Conservation (phyloP, 352 stramenopile species). For the Phytopythium kandeliae region DNA sequence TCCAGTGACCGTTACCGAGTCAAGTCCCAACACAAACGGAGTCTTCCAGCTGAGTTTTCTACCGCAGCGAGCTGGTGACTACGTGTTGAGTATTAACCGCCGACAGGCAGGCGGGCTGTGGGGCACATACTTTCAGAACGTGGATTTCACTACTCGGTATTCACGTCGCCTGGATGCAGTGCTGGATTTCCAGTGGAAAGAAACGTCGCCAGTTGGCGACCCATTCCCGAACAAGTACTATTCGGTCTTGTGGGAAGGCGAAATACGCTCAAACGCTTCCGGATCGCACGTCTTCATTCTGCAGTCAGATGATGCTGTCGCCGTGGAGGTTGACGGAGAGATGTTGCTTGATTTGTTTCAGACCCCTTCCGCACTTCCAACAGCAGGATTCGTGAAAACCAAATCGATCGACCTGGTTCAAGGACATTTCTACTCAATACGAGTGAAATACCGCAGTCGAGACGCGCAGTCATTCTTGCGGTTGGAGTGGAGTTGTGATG, state of each 20-base stretch:
- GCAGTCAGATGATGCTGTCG: slow-evolving; percentile 70
- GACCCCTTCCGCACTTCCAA: slow-evolving; percentile 18
- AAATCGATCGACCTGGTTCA: slow-evolving; percentile 17
- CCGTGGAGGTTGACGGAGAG: slow-evolving; percentile 61
- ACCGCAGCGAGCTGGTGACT: slow-evolving; percentile 72
- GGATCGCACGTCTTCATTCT: slow-evolving; percentile 81
- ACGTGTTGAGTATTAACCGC: slow-evolving; percentile 74
- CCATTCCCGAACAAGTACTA: slow-evolving; percentile 76
- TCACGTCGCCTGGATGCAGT: slow-evolving; percentile 64
- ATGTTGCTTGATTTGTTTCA: slow-evolving; percentile 53
- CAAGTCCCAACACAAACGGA: slow-evolving; percentile 82
- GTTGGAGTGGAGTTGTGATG: slow-evolving; percentile 68
- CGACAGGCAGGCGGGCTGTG: slow-evolving; percentile 83
- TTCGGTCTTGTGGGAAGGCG: slow-evolving; percentile 62
- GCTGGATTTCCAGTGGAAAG: slow-evolving; percentile 88
- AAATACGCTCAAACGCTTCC: slow-evolving; percentile 36
- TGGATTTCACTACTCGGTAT: slow-evolving; percentile 82
- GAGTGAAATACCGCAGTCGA: slow-evolving; percentile 79
- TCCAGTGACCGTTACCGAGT: slow-evolving; percentile 40
- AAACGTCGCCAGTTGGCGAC: slow-evolving; percentile 48
- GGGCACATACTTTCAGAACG: slow-evolving; percentile 87
- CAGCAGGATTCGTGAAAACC: slow-evolving; percentile 13
- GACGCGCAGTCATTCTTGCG: slow-evolving; percentile 80
- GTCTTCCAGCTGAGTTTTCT: slow-evolving; percentile 78
- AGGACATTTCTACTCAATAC: slow-evolving; percentile 68